Conservation (phyloP, 2,329 filamentous ascomycete species). For the Botryotinia calthae region DNA sequence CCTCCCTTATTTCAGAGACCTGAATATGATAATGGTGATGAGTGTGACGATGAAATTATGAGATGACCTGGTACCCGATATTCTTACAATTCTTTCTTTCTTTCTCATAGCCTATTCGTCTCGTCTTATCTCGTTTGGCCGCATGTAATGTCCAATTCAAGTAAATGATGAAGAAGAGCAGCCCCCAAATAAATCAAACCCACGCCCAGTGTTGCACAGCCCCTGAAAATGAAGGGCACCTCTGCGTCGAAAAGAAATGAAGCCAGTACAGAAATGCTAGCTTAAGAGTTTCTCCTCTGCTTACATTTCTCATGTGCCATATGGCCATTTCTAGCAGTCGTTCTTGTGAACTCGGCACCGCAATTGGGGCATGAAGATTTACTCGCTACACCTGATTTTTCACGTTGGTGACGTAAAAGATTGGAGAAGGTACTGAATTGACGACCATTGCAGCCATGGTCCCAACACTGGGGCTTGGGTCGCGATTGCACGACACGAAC, state of each 20-base stretch:
- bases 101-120: neutral
- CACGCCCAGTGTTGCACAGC: neutral
- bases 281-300: conserved; percentile 53
- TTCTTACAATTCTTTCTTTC: conserved; percentile 19
- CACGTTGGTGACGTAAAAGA: conserved; percentile 83
- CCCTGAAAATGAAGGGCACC: conserved; percentile 14
- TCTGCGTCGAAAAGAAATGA: neutral
- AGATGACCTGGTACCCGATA: conserved; percentile 13
- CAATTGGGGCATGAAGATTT: conserved; percentile 91
- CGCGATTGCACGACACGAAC: conserved; percentile 72
- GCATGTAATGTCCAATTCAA: neutral
- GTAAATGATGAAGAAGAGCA: neutral
- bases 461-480: conserved; percentile 96
- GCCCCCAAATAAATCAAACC: conserved; percentile 6
- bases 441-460: conserved; percentile 92
- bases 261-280: neutral
- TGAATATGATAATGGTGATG: conserved; percentile 3
- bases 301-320: conserved; percentile 89
- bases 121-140: conserved; percentile 1
- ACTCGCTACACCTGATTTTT: conserved; percentile 86
- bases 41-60: neutral
- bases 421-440: conserved; percentile 98
- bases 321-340: conserved; percentile 84
- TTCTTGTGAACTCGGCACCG: conserved; percentile 89
- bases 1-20: neutral